Evolutionary conservation across 2,329 filamentous ascomycete species (phyloP), one percentile per base, ranked within the genome.

Genomic region (Bipolaris cookei): DNA sequence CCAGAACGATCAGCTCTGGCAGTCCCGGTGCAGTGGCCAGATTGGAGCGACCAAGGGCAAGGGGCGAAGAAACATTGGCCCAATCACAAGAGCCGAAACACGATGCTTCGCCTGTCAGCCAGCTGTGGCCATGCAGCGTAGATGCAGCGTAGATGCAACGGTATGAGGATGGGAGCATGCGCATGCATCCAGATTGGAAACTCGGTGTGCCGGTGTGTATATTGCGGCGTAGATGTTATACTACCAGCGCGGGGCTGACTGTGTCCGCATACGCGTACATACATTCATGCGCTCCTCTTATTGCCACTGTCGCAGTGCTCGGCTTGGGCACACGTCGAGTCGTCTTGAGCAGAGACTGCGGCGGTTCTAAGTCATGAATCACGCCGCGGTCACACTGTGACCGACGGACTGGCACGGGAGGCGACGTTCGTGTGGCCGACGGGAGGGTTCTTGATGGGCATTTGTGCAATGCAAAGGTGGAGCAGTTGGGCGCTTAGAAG

Each of bases 401-500:
- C 64, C 34, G 58, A 39, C 58, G 51, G 58, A 62, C 48, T 63
- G 51, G 65, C 61, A 58, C 59, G 63, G 56, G 54, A 53, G 57
- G 55, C 39, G 10, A 30, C 16, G 37, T 11, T 18, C 25, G 25
- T 45, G 30, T 47, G n/a, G 20, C 21, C 42, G 32, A 45, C 20
- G 56, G 42, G 44, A 44, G 23, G 45, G 20, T 34, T 52, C 35
- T 25, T 45, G 21, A 51, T 37, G 14, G 34, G 18, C 38, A 16
- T 21, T 34, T 32, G 51, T 35, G 48, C 47, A 54, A 46, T 58
- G 62, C 48, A 35, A 10, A 41, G 51, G 61, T 60, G 62, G 63
- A 67, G 64, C 38, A 63, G 54, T 59, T 64, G 67, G 70, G 70
- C 70, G 70, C 69, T 72, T 73, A 70, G 51, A 63, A 56, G 61